phyloP scores from a whole-genome alignment of 108 stramenopile genomes.

The Nitzschia putrida region DNA sequence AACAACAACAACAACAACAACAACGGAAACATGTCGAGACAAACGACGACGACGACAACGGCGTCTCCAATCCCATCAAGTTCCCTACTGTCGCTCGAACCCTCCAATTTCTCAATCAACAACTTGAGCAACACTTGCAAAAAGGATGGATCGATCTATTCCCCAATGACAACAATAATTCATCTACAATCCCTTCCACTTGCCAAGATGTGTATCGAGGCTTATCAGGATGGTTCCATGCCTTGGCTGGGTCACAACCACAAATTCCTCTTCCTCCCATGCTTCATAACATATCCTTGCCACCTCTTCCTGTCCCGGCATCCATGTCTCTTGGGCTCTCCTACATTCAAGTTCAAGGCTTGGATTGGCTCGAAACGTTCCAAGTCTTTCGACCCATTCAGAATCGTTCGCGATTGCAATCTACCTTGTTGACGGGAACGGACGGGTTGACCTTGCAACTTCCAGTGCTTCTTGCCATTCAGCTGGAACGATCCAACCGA shows the following conservation, averaged over 20 bases:
- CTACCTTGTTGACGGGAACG: not conserved
- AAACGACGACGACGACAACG: no score
- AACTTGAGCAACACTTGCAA: constrained; percentile 35
- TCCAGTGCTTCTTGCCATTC: constrained; percentile 43
- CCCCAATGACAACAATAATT: constrained; percentile 5
- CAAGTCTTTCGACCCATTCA: constrained; percentile 42
- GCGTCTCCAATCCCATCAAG: constrained; percentile 8
- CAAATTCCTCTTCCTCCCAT: constrained; percentile 28
- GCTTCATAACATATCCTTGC: constrained; percentile 48
- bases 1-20: no score
- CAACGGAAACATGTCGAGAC: no score
- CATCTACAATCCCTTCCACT: constrained; percentile 12
- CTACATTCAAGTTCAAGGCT: constrained; percentile 43
- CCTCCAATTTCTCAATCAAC: constrained; percentile 24
- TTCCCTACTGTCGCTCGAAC: constrained; percentile 10
- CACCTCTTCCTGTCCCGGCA: constrained; percentile 34
- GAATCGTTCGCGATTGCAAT: constrained; percentile 1
- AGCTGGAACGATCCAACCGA: constrained; percentile 30
- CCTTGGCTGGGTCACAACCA: constrained; percentile 31
- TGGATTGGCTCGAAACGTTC: constrained; percentile 53
- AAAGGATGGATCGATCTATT: constrained; percentile 27
- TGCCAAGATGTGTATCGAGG: constrained; percentile 67
- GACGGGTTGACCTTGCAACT: constrained; percentile 12
- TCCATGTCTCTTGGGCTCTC: constrained; percentile 31
- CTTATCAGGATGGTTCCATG: constrained; percentile 59